These are phyloP conservation scores for Litchi chinensis DNA, from an alignment of 345 rosid genomes.

Conservation along the genomic window DNA sequence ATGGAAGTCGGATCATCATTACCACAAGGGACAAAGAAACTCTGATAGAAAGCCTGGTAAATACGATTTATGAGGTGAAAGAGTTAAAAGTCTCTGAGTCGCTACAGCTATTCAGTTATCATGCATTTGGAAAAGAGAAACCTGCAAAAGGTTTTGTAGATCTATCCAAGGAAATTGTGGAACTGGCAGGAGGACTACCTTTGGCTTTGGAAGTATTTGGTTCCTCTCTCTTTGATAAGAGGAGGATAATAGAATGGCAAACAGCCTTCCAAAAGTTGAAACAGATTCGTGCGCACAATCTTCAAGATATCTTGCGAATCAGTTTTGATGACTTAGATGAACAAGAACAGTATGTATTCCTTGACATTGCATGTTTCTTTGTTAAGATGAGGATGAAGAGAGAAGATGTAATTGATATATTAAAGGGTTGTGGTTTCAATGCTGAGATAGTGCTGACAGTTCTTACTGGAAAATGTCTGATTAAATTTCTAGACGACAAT, in stretches of 20 bases:
- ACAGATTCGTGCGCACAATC: constrained; percentile 25
- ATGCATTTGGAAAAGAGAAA: constrained; percentile 56
- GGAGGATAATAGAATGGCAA: constrained; percentile 54
- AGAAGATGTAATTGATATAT: constrained; percentile 50
- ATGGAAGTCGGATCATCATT: constrained; percentile 57
- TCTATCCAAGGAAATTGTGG: constrained; percentile 45
- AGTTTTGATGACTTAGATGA: constrained; percentile 57
- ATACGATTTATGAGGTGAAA: constrained; percentile 48
- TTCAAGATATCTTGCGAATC: constrained; percentile 52
- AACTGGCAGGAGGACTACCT: constrained; percentile 52
- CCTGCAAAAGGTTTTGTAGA: constrained; percentile 36
- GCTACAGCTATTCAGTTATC: constrained; percentile 56
- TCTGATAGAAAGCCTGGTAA: constrained; percentile 30
- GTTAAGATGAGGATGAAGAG: constrained; percentile 40
- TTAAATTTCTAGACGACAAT: constrained; percentile 35
- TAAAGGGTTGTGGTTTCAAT: constrained; percentile 62
- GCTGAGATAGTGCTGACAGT: constrained; percentile 47
- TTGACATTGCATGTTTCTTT: constrained; percentile 75
- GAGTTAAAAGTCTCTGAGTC: constrained; percentile 40
- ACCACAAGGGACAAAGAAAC: constrained; percentile 55
- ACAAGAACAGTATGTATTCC: constrained; percentile 51
- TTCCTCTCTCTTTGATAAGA: constrained; percentile 50
- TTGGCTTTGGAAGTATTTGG: constrained; percentile 78
- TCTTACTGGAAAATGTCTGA: constrained; percentile 55
- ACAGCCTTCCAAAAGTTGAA: constrained; percentile 45